Evolutionary conservation across 2,329 filamentous ascomycete species (phyloP).

Genomic region (Ophidiomyces ophidiicola): DNA sequence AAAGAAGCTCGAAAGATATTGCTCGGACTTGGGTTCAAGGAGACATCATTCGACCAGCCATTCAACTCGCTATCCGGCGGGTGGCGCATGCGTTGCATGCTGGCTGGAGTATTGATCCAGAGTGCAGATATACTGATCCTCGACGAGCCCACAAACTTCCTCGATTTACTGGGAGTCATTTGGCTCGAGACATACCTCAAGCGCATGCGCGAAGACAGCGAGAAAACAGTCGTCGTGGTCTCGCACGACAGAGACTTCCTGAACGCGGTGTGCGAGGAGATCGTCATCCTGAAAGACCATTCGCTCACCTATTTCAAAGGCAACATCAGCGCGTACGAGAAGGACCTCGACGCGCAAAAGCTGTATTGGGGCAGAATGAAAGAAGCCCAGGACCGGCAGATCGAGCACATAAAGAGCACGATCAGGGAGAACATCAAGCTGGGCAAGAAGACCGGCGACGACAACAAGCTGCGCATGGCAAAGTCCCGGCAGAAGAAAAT

Average conservation of each 20-base stretch:
- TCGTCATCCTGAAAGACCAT: conserved; percentile 63
- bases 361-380: conserved; percentile 61
- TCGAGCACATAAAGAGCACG: conserved; percentile 65
- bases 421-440: conserved; percentile 63
- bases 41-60: conserved; percentile 46
- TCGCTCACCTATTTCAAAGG: conserved; percentile 62
- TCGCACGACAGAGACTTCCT: conserved; percentile 78
- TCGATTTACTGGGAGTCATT: conserved; percentile 70
- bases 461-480: conserved; percentile 75
- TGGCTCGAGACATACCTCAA: conserved; percentile 67
- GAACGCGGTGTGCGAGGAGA: conserved; percentile 60
- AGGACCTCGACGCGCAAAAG: conserved; percentile 51
- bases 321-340: conserved; percentile 59
- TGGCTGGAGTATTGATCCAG: conserved; percentile 56
- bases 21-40: conserved; percentile 58
- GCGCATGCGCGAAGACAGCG: conserved; percentile 40
- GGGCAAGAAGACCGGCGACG: conserved; percentile 65
- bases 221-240: conserved; percentile 60
- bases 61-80: conserved; percentile 61
- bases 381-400: conserved; percentile 69
- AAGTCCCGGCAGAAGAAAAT: conserved; percentile 75
- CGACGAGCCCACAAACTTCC: conserved; percentile 78
- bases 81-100: conserved; percentile 58
- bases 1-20: conserved; percentile 54
- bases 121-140: conserved; percentile 66